Evolutionary conservation across 192 early-diverging fungal genomes (phyloP).

Genomic region (Mortierella alpina): DNA sequence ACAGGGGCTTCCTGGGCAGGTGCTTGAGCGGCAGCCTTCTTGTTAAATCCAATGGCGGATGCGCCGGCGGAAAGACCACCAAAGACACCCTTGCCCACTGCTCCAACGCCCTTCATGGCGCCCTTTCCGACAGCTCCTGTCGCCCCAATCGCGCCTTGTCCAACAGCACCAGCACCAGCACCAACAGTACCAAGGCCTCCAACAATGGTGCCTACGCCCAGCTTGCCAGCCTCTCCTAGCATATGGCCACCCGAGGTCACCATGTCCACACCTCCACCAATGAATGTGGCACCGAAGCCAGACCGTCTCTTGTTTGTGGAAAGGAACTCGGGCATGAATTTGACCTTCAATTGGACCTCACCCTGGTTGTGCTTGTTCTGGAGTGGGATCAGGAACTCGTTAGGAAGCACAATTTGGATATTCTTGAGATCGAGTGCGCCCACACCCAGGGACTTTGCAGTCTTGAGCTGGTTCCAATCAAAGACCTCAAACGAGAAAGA

Average conservation of each 20-base stretch:
- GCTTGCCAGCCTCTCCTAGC: conserved; percentile 50
- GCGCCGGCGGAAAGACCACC: conserved; percentile 39
- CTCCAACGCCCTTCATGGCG: conserved; percentile 45
- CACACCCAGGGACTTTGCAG: conserved; percentile 67
- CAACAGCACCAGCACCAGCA: conserved; percentile 32
- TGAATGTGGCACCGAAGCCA: conserved; percentile 65
- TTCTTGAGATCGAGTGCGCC: conserved; percentile 64
- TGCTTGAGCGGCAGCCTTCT: conserved; percentile 17
- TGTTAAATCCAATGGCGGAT: conserved; percentile 25
- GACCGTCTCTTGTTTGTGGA: conserved; percentile 28
- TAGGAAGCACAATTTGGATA: conserved; percentile 60
- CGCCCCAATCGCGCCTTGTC: conserved; percentile 26
- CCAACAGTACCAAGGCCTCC: conserved; percentile 32
- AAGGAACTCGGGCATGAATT: conserved; percentile 64
- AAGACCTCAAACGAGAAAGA: conserved; percentile 71
- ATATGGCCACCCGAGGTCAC: conserved; percentile 57
- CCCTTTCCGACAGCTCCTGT: conserved; percentile 34
- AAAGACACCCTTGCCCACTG: conserved; percentile 55
- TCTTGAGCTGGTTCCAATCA: conserved; percentile 83
- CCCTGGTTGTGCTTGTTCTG: conserved; percentile 49
- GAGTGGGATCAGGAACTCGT: conserved; percentile 58
- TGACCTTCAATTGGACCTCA: conserved; percentile 63
- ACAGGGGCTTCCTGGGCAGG: conserved; percentile 49
- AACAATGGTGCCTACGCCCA: background rate
- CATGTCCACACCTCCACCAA: conserved; percentile 67